phyloP scores from a whole-genome alignment of 805 yeast genomes.

The Yarrowia sp. region DNA sequence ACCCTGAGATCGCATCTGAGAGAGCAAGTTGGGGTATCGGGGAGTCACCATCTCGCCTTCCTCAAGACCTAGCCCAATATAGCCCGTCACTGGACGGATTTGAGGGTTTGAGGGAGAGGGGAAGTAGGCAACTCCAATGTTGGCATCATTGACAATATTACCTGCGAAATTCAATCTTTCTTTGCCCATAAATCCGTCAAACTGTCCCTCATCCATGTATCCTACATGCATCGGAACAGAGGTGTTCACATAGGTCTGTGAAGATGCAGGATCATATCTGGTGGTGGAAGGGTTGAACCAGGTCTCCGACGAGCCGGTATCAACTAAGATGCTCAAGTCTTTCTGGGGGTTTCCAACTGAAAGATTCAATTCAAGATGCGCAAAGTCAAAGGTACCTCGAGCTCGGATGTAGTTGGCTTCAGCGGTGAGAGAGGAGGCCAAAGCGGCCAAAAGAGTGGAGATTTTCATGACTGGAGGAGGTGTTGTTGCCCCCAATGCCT shows the following conservation, averaged over 20 bases:
- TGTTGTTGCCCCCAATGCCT: not conserved
- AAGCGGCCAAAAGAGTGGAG: not conserved
- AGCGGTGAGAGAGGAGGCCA: slow-evolving; percentile 1
- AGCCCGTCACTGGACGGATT: not conserved
- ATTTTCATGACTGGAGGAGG: not conserved
- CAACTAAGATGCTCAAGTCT: not conserved
- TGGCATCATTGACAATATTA: not conserved
- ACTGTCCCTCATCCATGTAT: not conserved
- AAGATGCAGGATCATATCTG: not conserved
- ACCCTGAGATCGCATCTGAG: slow-evolving; percentile 1
- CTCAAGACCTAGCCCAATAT: slow-evolving; percentile 2
- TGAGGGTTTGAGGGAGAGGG: not conserved
- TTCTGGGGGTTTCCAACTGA: not conserved
- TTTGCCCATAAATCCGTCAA: not conserved
- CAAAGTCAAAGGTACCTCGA: not conserved
- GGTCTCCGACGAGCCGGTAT: slow-evolving; percentile 21
- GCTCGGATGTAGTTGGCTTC: slow-evolving; percentile 9
- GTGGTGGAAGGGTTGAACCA: not conserved
- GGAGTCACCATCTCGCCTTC: not conserved
- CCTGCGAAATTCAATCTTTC: not conserved
- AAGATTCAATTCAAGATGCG: not conserved
- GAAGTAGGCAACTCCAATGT: not conserved
- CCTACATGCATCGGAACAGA: not conserved
- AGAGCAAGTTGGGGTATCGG: slow-evolving; percentile 1
- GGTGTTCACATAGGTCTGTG: not conserved